phyloP scores from a whole-genome alignment of 2,329 filamentous ascomycete species.

The Knufia petricola region DNA sequence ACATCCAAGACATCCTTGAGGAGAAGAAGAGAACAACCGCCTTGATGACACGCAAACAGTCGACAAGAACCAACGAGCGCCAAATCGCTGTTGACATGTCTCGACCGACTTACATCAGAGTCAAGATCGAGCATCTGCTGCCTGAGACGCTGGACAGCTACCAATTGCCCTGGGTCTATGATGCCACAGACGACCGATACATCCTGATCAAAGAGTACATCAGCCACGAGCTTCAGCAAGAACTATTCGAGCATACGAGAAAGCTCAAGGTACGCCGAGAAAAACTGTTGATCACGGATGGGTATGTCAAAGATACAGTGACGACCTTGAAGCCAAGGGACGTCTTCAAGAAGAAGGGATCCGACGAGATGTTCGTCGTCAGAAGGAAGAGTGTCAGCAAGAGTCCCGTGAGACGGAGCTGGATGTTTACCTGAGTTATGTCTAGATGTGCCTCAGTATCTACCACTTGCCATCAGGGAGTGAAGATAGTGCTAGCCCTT shows the following conservation, averaged over 20 bases:
- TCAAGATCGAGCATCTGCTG: constrained; percentile 37
- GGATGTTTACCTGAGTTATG: neutral
- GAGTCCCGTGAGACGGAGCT: neutral
- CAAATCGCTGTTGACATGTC: constrained; percentile 25
- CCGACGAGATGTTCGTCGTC: constrained; percentile 38
- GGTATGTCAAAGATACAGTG: constrained; percentile 20
- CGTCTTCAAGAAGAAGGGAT: constrained; percentile 32
- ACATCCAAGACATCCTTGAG: constrained; percentile 34
- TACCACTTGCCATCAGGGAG: too few relatives aligned
- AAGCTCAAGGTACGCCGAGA: constrained; percentile 49
- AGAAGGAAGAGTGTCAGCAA: constrained; percentile 32
- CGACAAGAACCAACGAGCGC: constrained; percentile 23
- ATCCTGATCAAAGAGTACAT: constrained; percentile 67
- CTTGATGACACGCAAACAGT: neutral
- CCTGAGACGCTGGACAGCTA: constrained; percentile 39
- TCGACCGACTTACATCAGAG: constrained; percentile 37
- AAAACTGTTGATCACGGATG: constrained; percentile 25
- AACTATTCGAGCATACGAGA: constrained; percentile 62
- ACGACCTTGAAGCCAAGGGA: constrained; percentile 20
- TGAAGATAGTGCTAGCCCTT: too few relatives aligned
- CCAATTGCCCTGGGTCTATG: constrained; percentile 38
- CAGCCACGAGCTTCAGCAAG: constrained; percentile 59
- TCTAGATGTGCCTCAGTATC: too few relatives aligned
- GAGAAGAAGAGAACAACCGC: constrained; percentile 25
- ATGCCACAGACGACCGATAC: constrained; percentile 52